Conservation (phyloP, 768 basidiomycete genomes). For the Rhizopogon vinicolor region DNA sequence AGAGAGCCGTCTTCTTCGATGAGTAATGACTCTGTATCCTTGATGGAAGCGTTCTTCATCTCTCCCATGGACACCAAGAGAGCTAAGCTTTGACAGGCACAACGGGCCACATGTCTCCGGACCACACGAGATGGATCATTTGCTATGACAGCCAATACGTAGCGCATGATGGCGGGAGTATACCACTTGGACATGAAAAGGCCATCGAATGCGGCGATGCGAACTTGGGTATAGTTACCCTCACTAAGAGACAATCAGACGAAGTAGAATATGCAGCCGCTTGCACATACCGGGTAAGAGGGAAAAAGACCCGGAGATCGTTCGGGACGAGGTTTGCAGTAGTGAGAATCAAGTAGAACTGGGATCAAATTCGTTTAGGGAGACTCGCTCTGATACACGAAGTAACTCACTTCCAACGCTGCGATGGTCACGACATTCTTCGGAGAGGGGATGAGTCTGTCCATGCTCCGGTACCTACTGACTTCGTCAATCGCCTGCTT, state of each 20-base stretch:
- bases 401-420: conserved; percentile 72
- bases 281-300: conserved; percentile 72
- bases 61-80: conserved; percentile 87
- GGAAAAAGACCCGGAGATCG: conserved; percentile 75
- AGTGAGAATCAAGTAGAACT: conserved; percentile 81
- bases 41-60: conserved; percentile 62
- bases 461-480: conserved; percentile 91
- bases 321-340: conserved; percentile 74
- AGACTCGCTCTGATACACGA: not conserved
- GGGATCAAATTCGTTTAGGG: conserved; percentile 4
- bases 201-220: conserved; percentile 92
- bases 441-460: conserved; percentile 88
- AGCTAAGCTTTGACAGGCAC: conserved; percentile 82
- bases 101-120: conserved; percentile 83
- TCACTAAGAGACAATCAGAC: conserved; percentile 49
- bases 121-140: conserved; percentile 80
- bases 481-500: conserved; percentile 77
- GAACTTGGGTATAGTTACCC: conserved; percentile 90
- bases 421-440: conserved; percentile 94
- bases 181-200: conserved; percentile 90
- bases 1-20: conserved; percentile 84
- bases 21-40: conserved; percentile 71
- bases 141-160: conserved; percentile 82
- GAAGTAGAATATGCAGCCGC: not conserved
- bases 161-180: conserved; percentile 77